Percentiles rank a stretch among this genome's conserved stretches.
These are phyloP conservation scores for Leccinum solheimii DNA, from an alignment of 1,284 basidiomycete genomes.

Conservation along the genomic window DNA sequence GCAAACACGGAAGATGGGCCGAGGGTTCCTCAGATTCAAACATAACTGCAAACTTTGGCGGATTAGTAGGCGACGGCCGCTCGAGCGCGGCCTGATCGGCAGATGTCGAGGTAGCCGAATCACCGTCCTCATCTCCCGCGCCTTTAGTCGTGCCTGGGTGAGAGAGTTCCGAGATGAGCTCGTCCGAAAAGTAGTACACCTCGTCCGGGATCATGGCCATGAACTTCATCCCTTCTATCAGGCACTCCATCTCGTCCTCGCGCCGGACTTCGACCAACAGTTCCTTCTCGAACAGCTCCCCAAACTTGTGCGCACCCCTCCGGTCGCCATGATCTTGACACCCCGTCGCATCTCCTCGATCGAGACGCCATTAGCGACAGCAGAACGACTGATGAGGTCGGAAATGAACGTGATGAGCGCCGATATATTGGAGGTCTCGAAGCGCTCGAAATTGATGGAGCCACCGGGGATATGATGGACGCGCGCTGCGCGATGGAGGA, in stretches of 20 bases:
- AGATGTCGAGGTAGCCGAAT: constrained; percentile 7
- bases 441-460: constrained; percentile 96
- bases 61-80: constrained; percentile 88
- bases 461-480: constrained; percentile 91
- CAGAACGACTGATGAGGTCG: constrained; percentile 84
- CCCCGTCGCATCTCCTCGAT: constrained; percentile 89
- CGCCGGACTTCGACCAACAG: constrained; percentile 84
- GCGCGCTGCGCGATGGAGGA: constrained; percentile 62
- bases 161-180: constrained; percentile 87
- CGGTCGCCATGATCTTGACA: constrained; percentile 98
- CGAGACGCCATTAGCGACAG: constrained; percentile 84
- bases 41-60: constrained; percentile 86
- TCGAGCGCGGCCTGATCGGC: constrained; percentile 52
- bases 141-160: constrained; percentile 48
- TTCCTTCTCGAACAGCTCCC: constrained; percentile 76
- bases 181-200: constrained; percentile 98
- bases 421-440: constrained; percentile 90
- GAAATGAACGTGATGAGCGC: constrained; percentile 89
- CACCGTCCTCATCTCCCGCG: constrained; percentile 11
- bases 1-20: constrained; percentile 91
- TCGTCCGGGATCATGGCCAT: constrained; percentile 96
- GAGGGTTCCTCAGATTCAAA: constrained; percentile 75
- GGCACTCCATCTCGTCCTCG: constrained; percentile 99
- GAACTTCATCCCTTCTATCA: constrained; percentile 97
- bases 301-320: constrained; percentile 97